phyloP scores from a whole-genome alignment of 1,284 basidiomycete species.

The Nidula niveotomentosa region DNA sequence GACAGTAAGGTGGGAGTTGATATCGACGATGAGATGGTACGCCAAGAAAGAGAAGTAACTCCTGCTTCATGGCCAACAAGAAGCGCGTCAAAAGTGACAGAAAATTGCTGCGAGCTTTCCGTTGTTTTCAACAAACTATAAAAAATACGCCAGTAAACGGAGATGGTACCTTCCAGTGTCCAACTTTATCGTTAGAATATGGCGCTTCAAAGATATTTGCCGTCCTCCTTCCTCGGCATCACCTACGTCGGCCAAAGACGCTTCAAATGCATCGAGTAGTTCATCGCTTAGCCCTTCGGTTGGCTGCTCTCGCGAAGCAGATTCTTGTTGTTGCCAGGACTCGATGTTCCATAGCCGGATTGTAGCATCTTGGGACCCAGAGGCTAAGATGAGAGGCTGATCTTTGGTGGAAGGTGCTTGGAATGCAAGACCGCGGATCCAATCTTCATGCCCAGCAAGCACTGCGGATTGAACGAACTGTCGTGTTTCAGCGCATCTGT shows the following conservation, averaged over 20 bases:
- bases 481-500: background rate
- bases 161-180: slow-evolving; percentile 45
- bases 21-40: slow-evolving; percentile 36
- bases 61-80: slow-evolving; percentile 91
- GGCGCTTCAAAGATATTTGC: slow-evolving; percentile 84
- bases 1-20: slow-evolving; percentile 67
- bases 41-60: slow-evolving; percentile 86
- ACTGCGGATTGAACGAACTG: slow-evolving; percentile 62
- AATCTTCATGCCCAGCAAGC: slow-evolving; percentile 92
- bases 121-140: slow-evolving; percentile 2
- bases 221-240: slow-evolving; percentile 72
- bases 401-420: slow-evolving; percentile 28
- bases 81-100: slow-evolving; percentile 88
- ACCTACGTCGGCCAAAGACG: slow-evolving; percentile 67
- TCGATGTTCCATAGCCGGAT: slow-evolving; percentile 88
- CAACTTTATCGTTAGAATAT: slow-evolving; percentile 67
- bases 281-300: slow-evolving; percentile 54
- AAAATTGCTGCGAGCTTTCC: slow-evolving; percentile 59
- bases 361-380: slow-evolving; percentile 91
- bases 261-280: slow-evolving; percentile 85
- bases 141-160: background rate
- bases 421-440: slow-evolving; percentile 84
- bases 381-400: slow-evolving; percentile 67
- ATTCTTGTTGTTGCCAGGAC: slow-evolving; percentile 26
- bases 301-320: slow-evolving; percentile 5